Conservation (phyloP, 2,329 filamentous ascomycete genomes). For the Magnaporthiopsis rhizophila region DNA sequence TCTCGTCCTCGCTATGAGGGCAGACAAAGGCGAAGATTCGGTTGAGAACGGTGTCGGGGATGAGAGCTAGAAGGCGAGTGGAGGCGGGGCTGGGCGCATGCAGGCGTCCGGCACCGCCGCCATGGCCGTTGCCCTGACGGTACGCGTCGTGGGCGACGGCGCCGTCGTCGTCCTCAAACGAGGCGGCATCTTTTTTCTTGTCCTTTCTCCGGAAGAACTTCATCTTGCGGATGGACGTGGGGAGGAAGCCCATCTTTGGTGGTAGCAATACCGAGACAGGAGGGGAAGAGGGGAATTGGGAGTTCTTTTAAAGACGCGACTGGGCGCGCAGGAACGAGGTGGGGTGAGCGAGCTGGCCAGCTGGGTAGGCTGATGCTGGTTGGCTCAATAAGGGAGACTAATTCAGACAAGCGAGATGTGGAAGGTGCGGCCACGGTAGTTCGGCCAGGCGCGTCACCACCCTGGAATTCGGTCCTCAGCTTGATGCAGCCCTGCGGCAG, state of each 20-base stretch:
- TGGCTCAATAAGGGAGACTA: background rate
- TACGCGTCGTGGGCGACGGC: conserved; percentile 3
- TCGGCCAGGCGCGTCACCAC: background rate
- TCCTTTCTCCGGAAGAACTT: conserved; percentile 26
- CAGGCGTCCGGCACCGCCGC: conserved; percentile 1
- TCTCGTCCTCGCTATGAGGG: conserved; percentile 70
- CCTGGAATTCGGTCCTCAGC: background rate
- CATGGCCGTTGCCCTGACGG: conserved; percentile 3
- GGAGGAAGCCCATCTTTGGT: background rate
- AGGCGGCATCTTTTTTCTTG: conserved; percentile 20
- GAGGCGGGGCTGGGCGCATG: conserved; percentile 26
- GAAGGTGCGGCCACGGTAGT: no score
- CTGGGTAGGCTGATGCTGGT: background rate
- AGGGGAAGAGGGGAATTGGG: background rate
- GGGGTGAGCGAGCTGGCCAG: no score
- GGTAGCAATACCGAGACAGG: background rate
- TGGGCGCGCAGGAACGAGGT: background rate
- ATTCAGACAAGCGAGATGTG: background rate
- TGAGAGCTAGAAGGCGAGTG: conserved; percentile 35
- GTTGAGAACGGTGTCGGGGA: conserved; percentile 63
- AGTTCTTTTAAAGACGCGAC: background rate
- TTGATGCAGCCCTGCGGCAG: background rate
- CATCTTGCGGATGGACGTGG: conserved; percentile 18
- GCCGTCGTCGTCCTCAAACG: background rate
- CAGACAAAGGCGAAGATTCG: conserved; percentile 78